Evolutionary conservation across 495 filamentous ascomycete genomes (phyloP), one percentile per base, ranked within the genome.

Genomic region (Chaetomium cochliodes): DNA sequence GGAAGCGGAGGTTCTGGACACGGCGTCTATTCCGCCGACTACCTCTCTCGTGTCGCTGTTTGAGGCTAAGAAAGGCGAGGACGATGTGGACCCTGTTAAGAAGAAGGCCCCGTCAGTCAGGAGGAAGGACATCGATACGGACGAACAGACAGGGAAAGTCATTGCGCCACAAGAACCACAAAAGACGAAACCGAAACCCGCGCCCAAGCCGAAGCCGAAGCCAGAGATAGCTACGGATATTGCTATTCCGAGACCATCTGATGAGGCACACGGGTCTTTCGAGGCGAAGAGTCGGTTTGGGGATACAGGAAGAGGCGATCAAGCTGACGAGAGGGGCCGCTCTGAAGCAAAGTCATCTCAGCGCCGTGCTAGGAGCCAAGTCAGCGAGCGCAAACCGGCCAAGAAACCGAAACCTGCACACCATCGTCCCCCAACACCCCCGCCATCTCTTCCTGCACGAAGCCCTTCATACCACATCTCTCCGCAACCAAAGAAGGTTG

Each of bases 21-120:
- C 79, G n/a, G 78, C 75, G 0, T 77, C 85, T 4, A 85, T 86
- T 23, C 70, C 76, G 58, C 78, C 85, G 3, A 87, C 86, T 0
- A 84, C 78, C 20, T 79, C 85, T 11, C 75, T 89, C 22, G 83
- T 89, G 55, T 78, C 81, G 18, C 75, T 89, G 65, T 90, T 88
- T 66, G 88, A 90, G 73, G 69, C 66, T 67, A 68, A 74, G 61
- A 46, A 50, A 51, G 60, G 50, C 7, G 70, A 71, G 42, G 66
- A 73, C 60, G 37, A 44, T 30, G 66, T 65, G 55, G 73, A 77
- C 30, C 72, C 77, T 12, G 71, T 76, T n/a, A 82, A 80, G 74
- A 81, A 70, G 65, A 71, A 59, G 59, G 59, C 65, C 30, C 73
- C 67, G 18, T 66, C 73, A 37, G 68, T 65, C 26, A 68, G 68